Base-by-base conservation (phyloP, 768 basidiomycete species). In the Macrolepiota albuminosa region DNA sequence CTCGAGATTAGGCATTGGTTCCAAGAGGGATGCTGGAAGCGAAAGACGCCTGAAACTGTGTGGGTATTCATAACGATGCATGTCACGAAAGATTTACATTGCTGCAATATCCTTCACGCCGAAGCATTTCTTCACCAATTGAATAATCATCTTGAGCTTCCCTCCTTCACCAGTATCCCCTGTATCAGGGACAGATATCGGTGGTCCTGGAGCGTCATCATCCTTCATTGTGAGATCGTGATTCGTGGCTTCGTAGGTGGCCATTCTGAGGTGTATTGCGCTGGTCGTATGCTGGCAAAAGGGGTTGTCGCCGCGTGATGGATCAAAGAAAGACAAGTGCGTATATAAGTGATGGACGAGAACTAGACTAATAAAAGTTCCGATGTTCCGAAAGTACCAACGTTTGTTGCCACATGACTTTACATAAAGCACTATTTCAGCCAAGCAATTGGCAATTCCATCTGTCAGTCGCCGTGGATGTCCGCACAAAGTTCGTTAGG, bases 21-120 rank as follows among this genome's bases (percentile, higher is more conserved):
- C 95, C 46, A 98, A 82, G 51, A 98, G 74, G 48, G 93, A 95
- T 14, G 95, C 95, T 3, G 95, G 95, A 43, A 98, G 76, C 0
- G 95, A 97, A 33, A 98, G 76, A 51, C 95, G 91, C 84, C 95
- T 97, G 58, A 33, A 49, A 57, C 29, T 50, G 48, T 26, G 47
- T 60, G 43, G 63, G 36, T 26, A 48, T 33, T 31, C 1, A 31
- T 53, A 24, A 31, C 40, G 56, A 54, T 59, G 31, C 46, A 45
- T 29, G 49, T 2, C 57, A 33, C 50, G 53, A 24, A n/a, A 31
- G 5, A 83, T 87, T 61, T 67, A 95, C 95, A 97, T 91, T 36
- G 94, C 81, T 62, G 94, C 95, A 62, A 98, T 92, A 70, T 97
- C 95, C 75, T 95, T 95, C 47, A 96, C 93, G 6, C 94, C 95